These are phyloP conservation scores for Yarrowia galli DNA, from an alignment of 1,139 yeast genomes.

Conservation along the genomic window DNA sequence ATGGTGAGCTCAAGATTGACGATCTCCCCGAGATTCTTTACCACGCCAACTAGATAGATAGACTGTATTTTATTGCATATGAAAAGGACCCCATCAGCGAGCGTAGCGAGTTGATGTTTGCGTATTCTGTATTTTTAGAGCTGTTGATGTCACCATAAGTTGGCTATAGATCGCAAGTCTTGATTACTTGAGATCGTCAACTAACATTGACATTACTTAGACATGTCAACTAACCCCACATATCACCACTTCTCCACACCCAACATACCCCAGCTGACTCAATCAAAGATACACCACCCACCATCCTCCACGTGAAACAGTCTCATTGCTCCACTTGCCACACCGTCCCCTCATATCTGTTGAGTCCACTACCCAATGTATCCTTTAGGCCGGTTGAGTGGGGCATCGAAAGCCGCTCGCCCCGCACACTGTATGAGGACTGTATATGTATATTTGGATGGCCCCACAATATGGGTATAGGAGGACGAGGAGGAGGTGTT, in stretches of 20 bases:
- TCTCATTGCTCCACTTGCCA: neutral
- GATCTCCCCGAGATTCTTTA: slow-evolving; percentile 49
- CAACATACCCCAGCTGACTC: no score
- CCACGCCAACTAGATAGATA: slow-evolving; percentile 38
- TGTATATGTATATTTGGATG: neutral
- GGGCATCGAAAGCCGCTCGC: slow-evolving; percentile 23
- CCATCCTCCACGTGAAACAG: no score
- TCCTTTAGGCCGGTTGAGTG: slow-evolving; percentile 21
- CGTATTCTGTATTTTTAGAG: neutral
- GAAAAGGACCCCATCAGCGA: neutral
- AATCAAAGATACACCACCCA: no score
- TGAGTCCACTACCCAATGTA: neutral
- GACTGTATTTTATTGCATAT: slow-evolving; percentile 38
- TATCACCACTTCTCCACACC: no score
- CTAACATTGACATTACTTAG: no score
- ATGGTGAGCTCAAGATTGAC: slow-evolving; percentile 63
- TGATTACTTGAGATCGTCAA: no score
- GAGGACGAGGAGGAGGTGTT: neutral
- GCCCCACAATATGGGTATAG: slow-evolving; percentile 20
- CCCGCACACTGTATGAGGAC: neutral
- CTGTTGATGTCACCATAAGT: no score
- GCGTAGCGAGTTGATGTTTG: neutral
- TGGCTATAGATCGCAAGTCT: no score
- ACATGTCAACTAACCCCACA: no score
- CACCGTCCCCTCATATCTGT: slow-evolving; percentile 6